Base-by-base conservation (phyloP, 1,139 yeast species). In the Protomyces inouyei region DNA sequence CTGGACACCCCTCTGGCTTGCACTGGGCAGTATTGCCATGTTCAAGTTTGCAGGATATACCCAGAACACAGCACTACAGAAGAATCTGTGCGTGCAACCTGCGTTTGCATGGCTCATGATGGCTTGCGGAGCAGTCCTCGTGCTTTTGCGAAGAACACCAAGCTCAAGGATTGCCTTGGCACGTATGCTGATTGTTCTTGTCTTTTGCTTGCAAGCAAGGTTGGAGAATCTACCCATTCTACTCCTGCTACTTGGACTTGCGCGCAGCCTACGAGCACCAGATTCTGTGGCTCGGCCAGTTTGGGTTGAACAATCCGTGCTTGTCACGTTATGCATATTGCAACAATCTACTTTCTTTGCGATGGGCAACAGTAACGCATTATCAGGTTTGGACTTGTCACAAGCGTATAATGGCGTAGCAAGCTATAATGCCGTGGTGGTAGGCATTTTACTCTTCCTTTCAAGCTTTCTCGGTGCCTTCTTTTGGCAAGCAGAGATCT, bases 361-460 rank as follows among this genome's bases (percentile, higher is more conserved):
- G 12, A 81, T 87, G 76, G 98, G 98, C 0, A 90, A 89, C 65
- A 91, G 98, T 0, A 93, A 93, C 72, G 91, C 96, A 59, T 80
- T 93, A 70, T 95, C 97, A 0, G 87, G 97, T 0, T 85, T 93
- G 28, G 97, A 93, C 71, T 79, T 93, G 36, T 84, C 96, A 0
- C 91, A 93, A 73, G 92, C 97, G 0, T 93, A 93, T 73, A 93
- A 93, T 73, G 98, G 98, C 0, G 79, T 92, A 4, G 73, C 82
- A 0, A 80, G 79, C 43, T 95, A 91, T 72, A 83, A 86, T 69
- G 82, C 91, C 14, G 72, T 81, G n/a, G 72, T 83, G 5, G 96
- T 93, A 8, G 97, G 97, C 0, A 59, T 87, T 0, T 76, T 93
- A 64, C 89, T 97, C 10, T 88, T 88, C 72, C 73, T 87, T 6